Base-by-base conservation (phyloP, 1,139 yeast species). In the Protomyces pachydermus region DNA sequence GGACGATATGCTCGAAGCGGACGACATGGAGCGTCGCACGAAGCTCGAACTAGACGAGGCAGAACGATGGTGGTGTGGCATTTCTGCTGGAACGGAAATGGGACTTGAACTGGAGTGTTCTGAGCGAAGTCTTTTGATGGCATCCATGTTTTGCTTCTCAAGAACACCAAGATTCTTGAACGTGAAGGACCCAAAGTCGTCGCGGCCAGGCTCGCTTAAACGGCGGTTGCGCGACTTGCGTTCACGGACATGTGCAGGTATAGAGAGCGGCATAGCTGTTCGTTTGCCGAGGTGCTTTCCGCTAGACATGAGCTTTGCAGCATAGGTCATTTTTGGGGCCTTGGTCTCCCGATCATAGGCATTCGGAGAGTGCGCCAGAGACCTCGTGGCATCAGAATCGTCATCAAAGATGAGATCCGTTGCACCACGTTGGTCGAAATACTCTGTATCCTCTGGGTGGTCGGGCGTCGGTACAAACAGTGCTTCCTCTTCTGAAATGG, bases 61-160 rank as follows among this genome's bases (percentile, higher is more conserved):
- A 14, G 65, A 63, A 23, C 74, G 57, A 10, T 70, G 64, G 12
- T 62, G 60, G 28, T 46, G 55, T 14, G 42, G 37, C n/a, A 20
- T 16, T 34, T 63, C 62, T 28, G 35, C 16, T 9, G 67, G 57
- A 4, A 48, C 25, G 9, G 32, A 10, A 8, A 54, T 46, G 9
- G 58, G 51, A 20, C 53, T 58, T 3, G 53, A 14, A n/a, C 28
- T 54, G 39, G 85, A 70, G 74, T 89, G 96, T 73, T 93, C 98
- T 55, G 81, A 85, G 71, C 90, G 88, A 71, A 95, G 81, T 68
- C 96, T 78, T 71, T 88, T 88, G 66, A 95, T 89, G 16, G 89
- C 91, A 74, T 91, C 98, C 72, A 89, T 90, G 72, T 95, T 95
- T 18, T 97, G 98, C 71, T 88, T 88, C 71, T 93, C 98, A 67